phyloP scores from a whole-genome alignment of 805 yeast species.

The Ogataea salicorniae region DNA sequence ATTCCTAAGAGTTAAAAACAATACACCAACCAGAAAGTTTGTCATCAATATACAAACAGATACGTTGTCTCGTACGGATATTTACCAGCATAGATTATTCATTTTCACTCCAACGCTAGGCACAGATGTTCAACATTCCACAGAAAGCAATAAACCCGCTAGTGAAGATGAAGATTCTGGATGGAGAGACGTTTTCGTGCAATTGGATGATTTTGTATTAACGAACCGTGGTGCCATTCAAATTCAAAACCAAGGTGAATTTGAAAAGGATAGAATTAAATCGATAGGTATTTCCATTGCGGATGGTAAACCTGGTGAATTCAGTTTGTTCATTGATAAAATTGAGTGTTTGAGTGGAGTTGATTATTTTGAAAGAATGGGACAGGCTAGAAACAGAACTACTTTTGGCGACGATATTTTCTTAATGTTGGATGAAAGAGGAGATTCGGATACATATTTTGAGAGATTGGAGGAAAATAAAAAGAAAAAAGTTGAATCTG shows the following conservation, averaged over 20 bases:
- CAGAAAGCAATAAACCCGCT: background rate
- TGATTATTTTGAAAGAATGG: conserved; percentile 39
- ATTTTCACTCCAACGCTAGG: conserved; percentile 52
- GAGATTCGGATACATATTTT: background rate
- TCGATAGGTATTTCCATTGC: conserved; percentile 75
- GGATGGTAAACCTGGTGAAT: conserved; percentile 77
- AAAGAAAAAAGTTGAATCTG: too few species aligned
- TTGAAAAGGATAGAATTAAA: conserved; percentile 61
- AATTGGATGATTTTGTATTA: conserved; percentile 72
- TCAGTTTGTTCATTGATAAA: conserved; percentile 62
- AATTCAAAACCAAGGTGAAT: conserved; percentile 48
- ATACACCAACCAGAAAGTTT: conserved; percentile 51
- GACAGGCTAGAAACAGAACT: conserved; percentile 29
- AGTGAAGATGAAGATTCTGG: conserved; percentile 20
- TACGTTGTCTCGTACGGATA: conserved; percentile 69
- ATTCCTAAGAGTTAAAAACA: conserved; percentile 68
- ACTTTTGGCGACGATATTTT: background rate
- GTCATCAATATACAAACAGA: conserved; percentile 79
- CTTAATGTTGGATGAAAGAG: background rate
- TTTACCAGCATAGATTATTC: conserved; percentile 78
- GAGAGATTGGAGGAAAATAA: background rate
- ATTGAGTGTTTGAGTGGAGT: conserved; percentile 62
- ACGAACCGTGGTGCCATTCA: conserved; percentile 68
- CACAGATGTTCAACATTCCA: background rate
- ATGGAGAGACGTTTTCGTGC: conserved; percentile 82